Evolutionary conservation across 192 early-diverging fungal species (phyloP).

Genomic region (Umbelopsis vinacea): DNA sequence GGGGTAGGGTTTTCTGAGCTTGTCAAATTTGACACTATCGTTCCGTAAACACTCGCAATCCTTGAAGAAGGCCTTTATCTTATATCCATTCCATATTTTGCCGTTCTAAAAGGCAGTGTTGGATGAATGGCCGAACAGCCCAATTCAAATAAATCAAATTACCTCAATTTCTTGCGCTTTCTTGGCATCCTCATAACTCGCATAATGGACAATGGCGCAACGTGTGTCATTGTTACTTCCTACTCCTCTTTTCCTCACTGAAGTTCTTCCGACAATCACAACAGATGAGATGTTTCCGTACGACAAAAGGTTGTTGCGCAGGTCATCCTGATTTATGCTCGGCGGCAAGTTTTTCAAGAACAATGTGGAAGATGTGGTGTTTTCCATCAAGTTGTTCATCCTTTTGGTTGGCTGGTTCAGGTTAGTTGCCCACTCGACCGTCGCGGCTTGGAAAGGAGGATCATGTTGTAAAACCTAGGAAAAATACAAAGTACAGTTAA

Average conservation of each 20-base stretch:
- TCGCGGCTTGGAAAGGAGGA: conserved; percentile 37
- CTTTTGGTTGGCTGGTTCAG: conserved; percentile 6
- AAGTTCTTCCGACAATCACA: conserved; percentile 51
- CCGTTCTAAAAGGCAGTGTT: background rate
- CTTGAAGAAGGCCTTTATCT: background rate
- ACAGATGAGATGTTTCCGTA: conserved; percentile 61
- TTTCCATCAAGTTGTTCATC: conserved; percentile 29
- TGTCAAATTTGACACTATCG: background rate
- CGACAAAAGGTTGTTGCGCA: conserved; percentile 54
- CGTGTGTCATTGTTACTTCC: background rate
- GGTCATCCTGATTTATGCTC: conserved; percentile 44
- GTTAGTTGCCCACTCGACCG: conserved; percentile 69
- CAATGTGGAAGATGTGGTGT: conserved; percentile 51
- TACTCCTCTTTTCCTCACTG: background rate
- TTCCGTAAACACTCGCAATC: background rate
- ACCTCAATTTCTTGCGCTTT: background rate
- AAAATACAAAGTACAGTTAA: conserved; percentile 16
- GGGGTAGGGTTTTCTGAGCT: background rate
- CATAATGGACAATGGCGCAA: background rate
- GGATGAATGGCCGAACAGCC: no score
- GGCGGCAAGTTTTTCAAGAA: conserved; percentile 68
- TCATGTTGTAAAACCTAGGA: conserved; percentile 18
- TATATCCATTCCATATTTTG: background rate
- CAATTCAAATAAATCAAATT: background rate
- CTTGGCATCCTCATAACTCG: background rate